Percentiles rank a stretch among this genome's conserved stretches.
Conservation (phyloP, 2,329 filamentous ascomycete genomes). For the Nemania abortiva region DNA sequence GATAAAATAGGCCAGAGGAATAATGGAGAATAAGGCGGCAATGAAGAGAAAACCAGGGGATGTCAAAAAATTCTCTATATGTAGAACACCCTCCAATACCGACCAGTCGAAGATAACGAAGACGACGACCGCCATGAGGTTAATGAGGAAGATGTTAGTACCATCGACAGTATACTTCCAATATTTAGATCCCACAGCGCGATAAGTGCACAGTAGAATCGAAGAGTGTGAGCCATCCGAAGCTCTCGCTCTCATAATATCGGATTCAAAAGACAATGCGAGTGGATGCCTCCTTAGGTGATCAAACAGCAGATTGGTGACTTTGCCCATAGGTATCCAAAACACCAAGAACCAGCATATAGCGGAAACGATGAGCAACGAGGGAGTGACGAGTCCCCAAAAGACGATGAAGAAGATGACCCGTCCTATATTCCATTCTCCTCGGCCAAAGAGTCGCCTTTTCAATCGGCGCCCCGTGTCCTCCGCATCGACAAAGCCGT, state of each 20-base stretch:
- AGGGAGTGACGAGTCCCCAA: constrained; percentile 89
- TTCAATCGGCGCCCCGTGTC: constrained; percentile 67
- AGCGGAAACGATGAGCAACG: constrained; percentile 84
- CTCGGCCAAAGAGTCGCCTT: constrained; percentile 90
- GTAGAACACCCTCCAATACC: constrained; percentile 76
- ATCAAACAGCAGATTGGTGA: constrained; percentile 88
- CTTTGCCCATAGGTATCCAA: constrained; percentile 98
- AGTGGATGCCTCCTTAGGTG: constrained; percentile 93
- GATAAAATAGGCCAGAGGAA: constrained; percentile 97
- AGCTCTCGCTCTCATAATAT: constrained; percentile 78
- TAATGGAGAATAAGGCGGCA: constrained; percentile 88
- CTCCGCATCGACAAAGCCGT: constrained; percentile 56
- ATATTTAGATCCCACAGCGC: constrained; percentile 92
- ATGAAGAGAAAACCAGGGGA: constrained; percentile 88
- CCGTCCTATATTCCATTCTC: constrained; percentile 93
- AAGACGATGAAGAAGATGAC: constrained; percentile 98
- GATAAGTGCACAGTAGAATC: constrained; percentile 95
- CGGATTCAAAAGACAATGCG: constrained; percentile 92
- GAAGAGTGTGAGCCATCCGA: constrained; percentile 81
- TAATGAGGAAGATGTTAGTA: constrained; percentile 99
- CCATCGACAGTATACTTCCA: constrained; percentile 99
- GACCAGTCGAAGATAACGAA: constrained; percentile 96
- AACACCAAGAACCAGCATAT: constrained; percentile 98
- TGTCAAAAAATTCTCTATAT: constrained; percentile 79
- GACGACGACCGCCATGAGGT: constrained; percentile 90